A percentile compares a stretch with the other conserved stretches of the same genome.
Conservation (phyloP, 164 flowering plant species). For the Tetracentron sinense region DNA sequence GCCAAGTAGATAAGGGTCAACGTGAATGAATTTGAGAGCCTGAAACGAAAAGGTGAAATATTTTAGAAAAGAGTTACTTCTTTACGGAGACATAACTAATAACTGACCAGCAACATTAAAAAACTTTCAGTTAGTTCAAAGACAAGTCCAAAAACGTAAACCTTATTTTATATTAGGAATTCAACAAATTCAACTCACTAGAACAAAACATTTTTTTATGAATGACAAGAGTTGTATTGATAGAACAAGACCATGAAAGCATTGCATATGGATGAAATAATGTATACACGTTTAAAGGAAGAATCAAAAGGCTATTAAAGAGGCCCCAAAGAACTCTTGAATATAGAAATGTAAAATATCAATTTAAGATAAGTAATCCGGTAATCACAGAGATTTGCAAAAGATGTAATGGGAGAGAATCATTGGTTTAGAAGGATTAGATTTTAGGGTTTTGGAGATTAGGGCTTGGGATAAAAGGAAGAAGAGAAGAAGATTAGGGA, state of each 20-base stretch:
- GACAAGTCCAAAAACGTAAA: background rate
- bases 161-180: background rate
- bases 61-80: too few relatives aligned
- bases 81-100: too few relatives aligned
- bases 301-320: background rate
- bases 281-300: background rate
- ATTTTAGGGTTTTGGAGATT: too few relatives aligned
- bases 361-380: background rate
- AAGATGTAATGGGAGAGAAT: background rate
- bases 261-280: background rate
- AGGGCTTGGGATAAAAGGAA: too few relatives aligned
- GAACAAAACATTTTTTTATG: too few relatives aligned
- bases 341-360: background rate
- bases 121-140: too few relatives aligned
- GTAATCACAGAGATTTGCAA: background rate
- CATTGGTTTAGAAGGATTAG: too few relatives aligned
- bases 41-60: slow-evolving; percentile 9
- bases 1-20: slow-evolving; percentile 2
- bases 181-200: background rate
- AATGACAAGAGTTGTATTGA: too few relatives aligned
- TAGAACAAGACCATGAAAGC: background rate
- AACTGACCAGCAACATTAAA: background rate
- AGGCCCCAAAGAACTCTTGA: background rate
- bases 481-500: background rate
- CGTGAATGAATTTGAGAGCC: slow-evolving; percentile 4